These are phyloP conservation scores for Claviceps paspali DNA, from an alignment of 2,329 filamentous ascomycete genomes.

Conservation along the genomic window DNA sequence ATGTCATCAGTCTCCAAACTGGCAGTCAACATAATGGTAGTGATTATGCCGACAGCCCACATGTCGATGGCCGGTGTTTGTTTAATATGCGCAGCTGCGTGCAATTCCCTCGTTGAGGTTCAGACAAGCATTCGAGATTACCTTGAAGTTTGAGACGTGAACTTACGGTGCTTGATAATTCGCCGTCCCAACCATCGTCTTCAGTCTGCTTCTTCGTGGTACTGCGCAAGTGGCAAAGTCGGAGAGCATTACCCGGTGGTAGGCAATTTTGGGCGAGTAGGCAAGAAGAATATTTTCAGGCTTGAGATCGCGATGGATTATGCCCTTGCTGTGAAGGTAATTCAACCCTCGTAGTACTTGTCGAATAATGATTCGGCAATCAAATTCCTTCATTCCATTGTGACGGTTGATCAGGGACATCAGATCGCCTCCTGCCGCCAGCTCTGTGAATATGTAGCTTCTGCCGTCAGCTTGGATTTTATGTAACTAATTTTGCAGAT, in stretches of 20 bases:
- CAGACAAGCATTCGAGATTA: slow-evolving; percentile 1
- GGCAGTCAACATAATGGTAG: slow-evolving; percentile 20
- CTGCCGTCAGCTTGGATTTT: slow-evolving; percentile 1
- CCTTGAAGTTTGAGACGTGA: not conserved
- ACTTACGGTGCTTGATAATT: slow-evolving; percentile 36
- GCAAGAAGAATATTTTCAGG: slow-evolving; percentile 38
- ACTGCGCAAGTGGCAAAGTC: slow-evolving; percentile 37
- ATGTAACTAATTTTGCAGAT: not conserved
- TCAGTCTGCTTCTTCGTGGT: slow-evolving; percentile 25
- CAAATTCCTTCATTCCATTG: slow-evolving; percentile 18
- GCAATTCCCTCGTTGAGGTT: slow-evolving; percentile 23
- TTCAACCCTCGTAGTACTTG: slow-evolving; percentile 30
- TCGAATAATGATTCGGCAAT: slow-evolving; percentile 28
- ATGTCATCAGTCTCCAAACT: slow-evolving; percentile 7
- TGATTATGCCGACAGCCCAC: slow-evolving; percentile 36
- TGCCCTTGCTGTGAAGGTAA: slow-evolving; percentile 33
- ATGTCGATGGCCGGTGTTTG: slow-evolving; percentile 30
- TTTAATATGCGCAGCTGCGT: slow-evolving; percentile 6
- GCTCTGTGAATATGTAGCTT: slow-evolving; percentile 41
- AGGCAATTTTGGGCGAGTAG: slow-evolving; percentile 25
- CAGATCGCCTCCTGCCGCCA: slow-evolving; percentile 39
- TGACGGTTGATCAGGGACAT: slow-evolving; percentile 30
- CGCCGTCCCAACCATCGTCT: slow-evolving; percentile 28
- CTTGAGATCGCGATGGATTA: slow-evolving; percentile 39
- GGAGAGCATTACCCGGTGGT: slow-evolving; percentile 32